These are phyloP conservation scores for Podospora sp. DNA, from an alignment of 495 filamentous ascomycete species.

Conservation along the genomic window DNA sequence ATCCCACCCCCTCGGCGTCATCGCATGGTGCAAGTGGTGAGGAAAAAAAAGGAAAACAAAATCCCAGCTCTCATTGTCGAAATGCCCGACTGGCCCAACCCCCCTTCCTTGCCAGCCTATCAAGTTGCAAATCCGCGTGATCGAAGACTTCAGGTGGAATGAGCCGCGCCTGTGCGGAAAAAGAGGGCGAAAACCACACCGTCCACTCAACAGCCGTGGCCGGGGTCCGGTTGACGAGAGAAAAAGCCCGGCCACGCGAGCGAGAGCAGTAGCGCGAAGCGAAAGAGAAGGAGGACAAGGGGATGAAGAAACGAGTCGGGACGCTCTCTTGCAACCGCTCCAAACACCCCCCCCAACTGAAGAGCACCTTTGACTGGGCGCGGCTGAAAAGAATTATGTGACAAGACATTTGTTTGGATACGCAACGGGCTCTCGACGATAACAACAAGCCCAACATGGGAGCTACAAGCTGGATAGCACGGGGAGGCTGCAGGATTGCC, in stretches of 20 bases:
- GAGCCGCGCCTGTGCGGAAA: conserved; percentile 6
- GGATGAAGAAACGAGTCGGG: background rate
- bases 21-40: background rate
- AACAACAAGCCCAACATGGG: background rate
- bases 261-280: conserved; percentile 2
- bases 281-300: background rate
- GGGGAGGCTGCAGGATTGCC: background rate
- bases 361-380: background rate
- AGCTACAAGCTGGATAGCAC: no score
- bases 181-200: background rate
- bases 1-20: background rate
- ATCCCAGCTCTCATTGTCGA: conserved; percentile 1
- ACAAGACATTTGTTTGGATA: conserved; percentile 5
- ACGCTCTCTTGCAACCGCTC: background rate
- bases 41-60: conserved; percentile 7
- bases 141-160: conserved; percentile 1
- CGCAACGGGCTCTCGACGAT: background rate
- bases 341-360: background rate
- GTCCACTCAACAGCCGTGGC: conserved; percentile 8
- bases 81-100: conserved; percentile 18
- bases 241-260: conserved; percentile 21
- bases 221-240: background rate
- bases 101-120: conserved; percentile 13
- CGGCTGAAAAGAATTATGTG: conserved; percentile 8
- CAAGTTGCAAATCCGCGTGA: background rate